A percentile compares a stretch with the other conserved stretches of the same genome.
phyloP scores from a whole-genome alignment of 495 filamentous ascomycete genomes.

The Aspergillus cavernicola region DNA sequence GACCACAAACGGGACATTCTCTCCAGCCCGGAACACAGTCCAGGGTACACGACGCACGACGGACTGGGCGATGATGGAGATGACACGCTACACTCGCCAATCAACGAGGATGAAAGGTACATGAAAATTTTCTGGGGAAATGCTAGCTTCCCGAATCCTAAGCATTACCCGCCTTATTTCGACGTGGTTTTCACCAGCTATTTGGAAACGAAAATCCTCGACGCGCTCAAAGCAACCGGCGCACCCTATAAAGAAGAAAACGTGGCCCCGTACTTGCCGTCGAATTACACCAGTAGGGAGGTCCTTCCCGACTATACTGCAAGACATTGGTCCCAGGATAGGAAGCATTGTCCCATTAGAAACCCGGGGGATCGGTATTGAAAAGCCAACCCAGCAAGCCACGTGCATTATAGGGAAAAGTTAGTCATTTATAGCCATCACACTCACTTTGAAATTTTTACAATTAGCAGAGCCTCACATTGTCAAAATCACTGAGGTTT shows the following conservation, averaged over 20 bases:
- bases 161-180: background rate
- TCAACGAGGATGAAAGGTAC: background rate
- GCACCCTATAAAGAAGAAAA: background rate
- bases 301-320: background rate
- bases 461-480: no score
- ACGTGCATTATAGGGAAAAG: no score
- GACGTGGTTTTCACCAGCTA: background rate
- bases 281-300: background rate
- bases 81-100: background rate
- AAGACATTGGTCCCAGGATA: background rate
- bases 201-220: background rate
- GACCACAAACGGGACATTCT: no score
- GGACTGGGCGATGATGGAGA: background rate
- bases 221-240: background rate
- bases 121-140: background rate
- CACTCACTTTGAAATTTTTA: no score
- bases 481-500: no score
- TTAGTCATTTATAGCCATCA: no score
- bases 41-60: constrained; percentile 3
- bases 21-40: no score
- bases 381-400: no score
- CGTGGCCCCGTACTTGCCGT: background rate
- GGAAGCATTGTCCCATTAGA: background rate
- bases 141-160: background rate
- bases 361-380: background rate